Base-by-base conservation (phyloP, 768 basidiomycete species). In the Strobilomyces confusus region DNA sequence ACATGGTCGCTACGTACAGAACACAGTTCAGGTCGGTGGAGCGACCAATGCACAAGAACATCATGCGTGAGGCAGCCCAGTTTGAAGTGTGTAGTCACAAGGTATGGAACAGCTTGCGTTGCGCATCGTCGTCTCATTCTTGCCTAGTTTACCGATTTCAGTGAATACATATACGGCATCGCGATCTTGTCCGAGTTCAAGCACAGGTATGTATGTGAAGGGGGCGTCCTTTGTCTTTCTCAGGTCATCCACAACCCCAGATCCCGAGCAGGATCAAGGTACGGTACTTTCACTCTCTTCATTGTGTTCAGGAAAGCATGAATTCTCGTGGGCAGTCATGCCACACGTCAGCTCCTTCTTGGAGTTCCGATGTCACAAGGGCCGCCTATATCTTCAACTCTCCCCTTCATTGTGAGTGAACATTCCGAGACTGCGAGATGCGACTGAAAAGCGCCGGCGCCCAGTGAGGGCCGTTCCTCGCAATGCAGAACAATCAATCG, bases 1-100 rank as follows among this genome's bases (percentile, higher is more conserved):
- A 79, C 56, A 84, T 86, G 45, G 80, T 83, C 52, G 95, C 95
- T 0, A 92, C 85, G 0, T 98, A 97, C 66, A 95, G 98, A 70
- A 92, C 91, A 3, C 94, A 93, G 61, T 98, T 95, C 60, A 95
- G 97, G 0, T 82, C 81, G 60, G 80, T 95, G 12, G 84, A 91
- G 60, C 79, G 95, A 41, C 89, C 97, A 0, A 98, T 94, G 9
- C 89, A 95, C 72, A 92, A 94, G 73, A 98, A 98, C 63, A 98
- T 94, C 5, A 88, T 84, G 0, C 90, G 87, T 83, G 89, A 92
- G 54, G 82, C 82, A 44, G 90, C 90, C 45, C 95, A 94, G 77
- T 98, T 98, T 61, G 97, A 99, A 72, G 97, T 98, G 11, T 97
- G 93, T 67, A 92, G 89, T 1, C 97, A 98, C 74, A 95, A 95